Evolutionary conservation across 2,329 filamentous ascomycete species (phyloP).

Genomic region (Meredithiella fracta): DNA sequence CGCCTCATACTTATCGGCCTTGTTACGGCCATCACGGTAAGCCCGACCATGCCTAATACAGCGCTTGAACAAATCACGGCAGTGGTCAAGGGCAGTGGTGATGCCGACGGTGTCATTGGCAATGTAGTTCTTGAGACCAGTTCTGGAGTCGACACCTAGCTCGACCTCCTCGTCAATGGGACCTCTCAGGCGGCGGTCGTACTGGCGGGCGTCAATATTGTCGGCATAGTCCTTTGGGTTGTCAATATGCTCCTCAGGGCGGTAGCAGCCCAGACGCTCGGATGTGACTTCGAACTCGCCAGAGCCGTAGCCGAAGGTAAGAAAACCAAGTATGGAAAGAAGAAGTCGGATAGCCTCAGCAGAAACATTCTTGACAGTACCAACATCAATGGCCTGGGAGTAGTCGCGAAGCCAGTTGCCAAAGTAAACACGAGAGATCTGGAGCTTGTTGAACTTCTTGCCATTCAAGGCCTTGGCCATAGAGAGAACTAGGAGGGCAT

Average conservation of each 20-base stretch:
- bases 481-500: slow-evolving; percentile 60
- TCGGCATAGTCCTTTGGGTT: slow-evolving; percentile 83
- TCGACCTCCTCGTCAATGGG: slow-evolving; percentile 66
- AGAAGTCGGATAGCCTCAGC: slow-evolving; percentile 81
- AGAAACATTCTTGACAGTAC: slow-evolving; percentile 78
- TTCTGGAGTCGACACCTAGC: slow-evolving; percentile 57
- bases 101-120: slow-evolving; percentile 65
- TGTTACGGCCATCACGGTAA: slow-evolving; percentile 41
- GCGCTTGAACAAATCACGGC: slow-evolving; percentile 54
- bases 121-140: slow-evolving; percentile 86
- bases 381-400: slow-evolving; percentile 84
- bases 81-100: slow-evolving; percentile 64
- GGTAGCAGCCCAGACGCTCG: slow-evolving; percentile 63
- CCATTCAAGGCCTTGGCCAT: slow-evolving; percentile 35
- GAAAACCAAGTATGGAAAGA: slow-evolving; percentile 76
- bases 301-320: slow-evolving; percentile 78
- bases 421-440: slow-evolving; percentile 82
- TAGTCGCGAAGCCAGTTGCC: slow-evolving; percentile 93
- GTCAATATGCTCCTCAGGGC: slow-evolving; percentile 58
- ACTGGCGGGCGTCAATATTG: slow-evolving; percentile 68
- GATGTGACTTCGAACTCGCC: slow-evolving; percentile 72
- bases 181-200: slow-evolving; percentile 64
- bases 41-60: slow-evolving; percentile 67
- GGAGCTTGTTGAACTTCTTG: slow-evolving; percentile 79
- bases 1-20: slow-evolving; percentile 70